These are phyloP conservation scores for Wallacemonas sp. DNA, from an alignment of 208 protist genomes.

Conservation along the genomic window DNA sequence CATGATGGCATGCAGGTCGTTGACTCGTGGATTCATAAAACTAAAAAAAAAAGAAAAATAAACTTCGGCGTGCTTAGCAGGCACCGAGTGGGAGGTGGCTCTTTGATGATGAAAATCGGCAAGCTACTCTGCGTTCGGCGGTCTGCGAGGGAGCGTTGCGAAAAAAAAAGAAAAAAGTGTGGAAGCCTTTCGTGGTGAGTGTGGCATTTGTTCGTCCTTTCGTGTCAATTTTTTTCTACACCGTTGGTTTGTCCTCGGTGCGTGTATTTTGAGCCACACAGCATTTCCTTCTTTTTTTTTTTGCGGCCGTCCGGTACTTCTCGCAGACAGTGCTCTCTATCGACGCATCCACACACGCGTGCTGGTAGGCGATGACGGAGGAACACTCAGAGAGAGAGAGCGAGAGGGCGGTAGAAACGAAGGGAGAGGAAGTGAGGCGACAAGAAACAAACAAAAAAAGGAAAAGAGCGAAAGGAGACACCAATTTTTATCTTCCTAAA, in stretches of 20 bases:
- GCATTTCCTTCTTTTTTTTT: conserved; percentile 19
- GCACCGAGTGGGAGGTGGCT: too few species aligned
- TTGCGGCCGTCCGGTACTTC: neutral
- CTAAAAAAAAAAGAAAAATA: conserved; percentile 20
- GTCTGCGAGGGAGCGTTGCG: conserved; percentile 15
- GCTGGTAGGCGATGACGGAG: neutral
- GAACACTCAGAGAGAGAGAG: conserved; percentile 4
- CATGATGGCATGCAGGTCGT: too few species aligned
- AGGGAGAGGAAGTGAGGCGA: neutral
- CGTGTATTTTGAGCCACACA: conserved; percentile 7
- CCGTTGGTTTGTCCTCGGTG: too few species aligned
- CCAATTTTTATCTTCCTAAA: neutral
- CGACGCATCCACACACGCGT: too few species aligned
- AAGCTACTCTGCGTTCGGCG: too few species aligned
- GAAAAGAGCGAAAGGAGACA: conserved; percentile 12
- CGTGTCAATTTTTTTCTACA: conserved; percentile 4
- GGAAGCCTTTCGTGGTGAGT: conserved; percentile 10
- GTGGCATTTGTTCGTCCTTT: neutral
- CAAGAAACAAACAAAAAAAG: conserved; percentile 11
- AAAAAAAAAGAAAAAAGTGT: conserved; percentile 22
- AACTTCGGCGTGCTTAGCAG: neutral
- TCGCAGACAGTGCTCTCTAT: neutral
- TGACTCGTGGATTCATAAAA: too few species aligned
- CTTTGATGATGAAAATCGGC: neutral
- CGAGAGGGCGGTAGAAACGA: too few species aligned